Percentiles rank a stretch among this genome's conserved stretches.
These are phyloP conservation scores for Tetraselmis chui DNA, from an alignment of 139 green algal genomes.

Conservation along the genomic window DNA sequence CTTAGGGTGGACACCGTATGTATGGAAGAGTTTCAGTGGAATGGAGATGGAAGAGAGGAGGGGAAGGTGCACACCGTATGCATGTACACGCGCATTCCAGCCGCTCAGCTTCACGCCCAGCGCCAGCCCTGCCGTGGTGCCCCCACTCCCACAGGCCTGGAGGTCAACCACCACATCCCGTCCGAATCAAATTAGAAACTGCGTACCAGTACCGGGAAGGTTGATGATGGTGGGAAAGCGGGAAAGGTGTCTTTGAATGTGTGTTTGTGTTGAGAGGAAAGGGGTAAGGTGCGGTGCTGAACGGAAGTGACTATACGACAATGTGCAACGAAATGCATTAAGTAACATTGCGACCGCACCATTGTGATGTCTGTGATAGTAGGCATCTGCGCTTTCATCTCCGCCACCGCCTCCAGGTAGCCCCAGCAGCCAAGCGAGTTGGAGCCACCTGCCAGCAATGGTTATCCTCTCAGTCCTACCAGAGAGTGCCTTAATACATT, in stretches of 20 bases:
- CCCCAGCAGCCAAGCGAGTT: constrained; percentile 80
- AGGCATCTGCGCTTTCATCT: constrained; percentile 64
- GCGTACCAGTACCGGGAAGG: too few species aligned
- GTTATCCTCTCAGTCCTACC: too few species aligned
- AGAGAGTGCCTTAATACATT: too few species aligned
- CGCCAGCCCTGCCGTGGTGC: constrained; percentile 78
- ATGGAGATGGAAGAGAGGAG: neutral
- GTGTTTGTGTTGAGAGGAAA: too few species aligned
- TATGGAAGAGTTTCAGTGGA: neutral
- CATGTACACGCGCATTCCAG: constrained; percentile 40
- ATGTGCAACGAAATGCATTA: neutral
- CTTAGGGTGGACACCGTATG: neutral
- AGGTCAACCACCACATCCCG: too few species aligned
- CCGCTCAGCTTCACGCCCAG: constrained; percentile 60
- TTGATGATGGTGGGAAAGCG: too few species aligned
- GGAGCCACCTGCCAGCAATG: constrained; percentile 55
- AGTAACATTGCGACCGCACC: constrained; percentile 21
- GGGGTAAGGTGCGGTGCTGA: too few species aligned
- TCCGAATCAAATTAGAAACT: too few species aligned
- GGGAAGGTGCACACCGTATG: constrained; percentile 37
- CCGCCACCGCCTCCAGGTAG: constrained; percentile 74
- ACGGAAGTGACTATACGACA: too few species aligned
- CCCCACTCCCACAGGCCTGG: constrained; percentile 86
- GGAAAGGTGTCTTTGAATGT: too few species aligned
- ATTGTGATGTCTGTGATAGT: constrained; percentile 67